Evolutionary conservation across 78 protist species (phyloP).

Genomic region (Emiliania huxleyi): DNA sequence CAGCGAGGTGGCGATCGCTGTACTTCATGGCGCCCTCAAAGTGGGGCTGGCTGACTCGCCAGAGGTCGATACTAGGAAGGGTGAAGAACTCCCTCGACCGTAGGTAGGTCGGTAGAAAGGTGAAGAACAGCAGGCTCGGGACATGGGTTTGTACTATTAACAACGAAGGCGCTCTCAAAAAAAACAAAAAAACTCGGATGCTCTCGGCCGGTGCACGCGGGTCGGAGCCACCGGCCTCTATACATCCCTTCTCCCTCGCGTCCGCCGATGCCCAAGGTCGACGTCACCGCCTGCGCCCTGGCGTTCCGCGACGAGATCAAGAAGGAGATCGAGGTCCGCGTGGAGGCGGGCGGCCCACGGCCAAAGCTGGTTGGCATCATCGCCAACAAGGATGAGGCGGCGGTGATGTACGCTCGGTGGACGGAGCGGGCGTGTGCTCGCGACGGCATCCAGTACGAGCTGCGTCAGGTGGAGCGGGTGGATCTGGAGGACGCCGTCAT

Average conservation of each 20-base stretch:
- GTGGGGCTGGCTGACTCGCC: too few relatives aligned
- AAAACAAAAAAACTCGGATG: too few relatives aligned
- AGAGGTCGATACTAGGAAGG: too few relatives aligned
- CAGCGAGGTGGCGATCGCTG: too few relatives aligned
- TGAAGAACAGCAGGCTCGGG: too few relatives aligned
- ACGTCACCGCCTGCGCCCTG: background rate
- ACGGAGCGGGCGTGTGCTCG: constrained; percentile 59
- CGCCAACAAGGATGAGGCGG: constrained; percentile 17
- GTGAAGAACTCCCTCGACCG: too few relatives aligned
- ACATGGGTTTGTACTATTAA: too few relatives aligned
- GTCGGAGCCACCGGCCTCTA: too few relatives aligned
- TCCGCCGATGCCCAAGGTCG: background rate
- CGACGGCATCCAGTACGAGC: constrained; percentile 60
- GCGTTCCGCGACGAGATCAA: background rate
- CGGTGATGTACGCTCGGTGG: constrained; percentile 58
- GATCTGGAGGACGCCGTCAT: constrained; percentile 63
- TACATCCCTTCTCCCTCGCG: background rate
- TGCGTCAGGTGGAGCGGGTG: constrained; percentile 42
- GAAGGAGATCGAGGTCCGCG: background rate
- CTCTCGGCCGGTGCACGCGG: too few relatives aligned
- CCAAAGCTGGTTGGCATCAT: constrained; percentile 16
- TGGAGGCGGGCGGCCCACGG: background rate
- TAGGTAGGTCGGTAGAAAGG: too few relatives aligned
- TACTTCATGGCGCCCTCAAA: too few relatives aligned
- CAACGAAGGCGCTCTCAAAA: too few relatives aligned